Conservation (phyloP, 2,329 filamentous ascomycete species). For the Seiridium cupressi region DNA sequence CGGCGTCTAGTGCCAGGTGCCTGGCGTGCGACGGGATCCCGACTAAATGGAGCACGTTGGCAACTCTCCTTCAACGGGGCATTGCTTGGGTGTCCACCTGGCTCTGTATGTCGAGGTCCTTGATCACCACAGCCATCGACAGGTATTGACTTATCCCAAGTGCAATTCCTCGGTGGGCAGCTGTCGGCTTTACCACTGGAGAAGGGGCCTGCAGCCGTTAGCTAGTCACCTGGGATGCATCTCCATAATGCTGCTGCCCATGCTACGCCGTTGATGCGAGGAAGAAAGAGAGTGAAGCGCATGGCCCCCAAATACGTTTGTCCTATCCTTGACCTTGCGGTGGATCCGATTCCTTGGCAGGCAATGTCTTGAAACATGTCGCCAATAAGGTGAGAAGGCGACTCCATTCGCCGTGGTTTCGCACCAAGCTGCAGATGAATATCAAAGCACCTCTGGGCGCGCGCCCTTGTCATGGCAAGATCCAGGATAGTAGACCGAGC, state of each 20-base stretch:
- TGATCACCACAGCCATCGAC: too few relatives aligned
- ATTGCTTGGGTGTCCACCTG: too few relatives aligned
- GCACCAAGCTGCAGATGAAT: not conserved
- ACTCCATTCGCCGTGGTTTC: not conserved
- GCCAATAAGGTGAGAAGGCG: not conserved
- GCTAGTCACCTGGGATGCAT: constrained; percentile 6
- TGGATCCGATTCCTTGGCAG: not conserved
- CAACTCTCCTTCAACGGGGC: not conserved
- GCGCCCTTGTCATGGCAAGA: not conserved
- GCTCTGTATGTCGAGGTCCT: too few relatives aligned
- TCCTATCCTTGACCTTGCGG: not conserved
- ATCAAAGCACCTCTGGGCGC: not conserved
- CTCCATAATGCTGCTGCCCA: constrained; percentile 9
- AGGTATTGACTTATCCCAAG: not conserved
- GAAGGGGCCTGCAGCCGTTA: not conserved
- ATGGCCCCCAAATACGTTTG: constrained; percentile 1
- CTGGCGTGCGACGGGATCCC: not conserved
- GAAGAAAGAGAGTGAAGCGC: not conserved
- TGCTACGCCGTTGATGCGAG: not conserved
- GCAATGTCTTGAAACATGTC: not conserved
- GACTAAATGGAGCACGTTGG: not conserved
- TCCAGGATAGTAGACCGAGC: too few relatives aligned
- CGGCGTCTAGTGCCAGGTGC: not conserved
- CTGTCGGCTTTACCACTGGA: not conserved
- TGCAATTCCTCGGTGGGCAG: not conserved